Evolutionary conservation across 495 filamentous ascomycete genomes (phyloP).

Genomic region (Schizothecium vesticola): DNA sequence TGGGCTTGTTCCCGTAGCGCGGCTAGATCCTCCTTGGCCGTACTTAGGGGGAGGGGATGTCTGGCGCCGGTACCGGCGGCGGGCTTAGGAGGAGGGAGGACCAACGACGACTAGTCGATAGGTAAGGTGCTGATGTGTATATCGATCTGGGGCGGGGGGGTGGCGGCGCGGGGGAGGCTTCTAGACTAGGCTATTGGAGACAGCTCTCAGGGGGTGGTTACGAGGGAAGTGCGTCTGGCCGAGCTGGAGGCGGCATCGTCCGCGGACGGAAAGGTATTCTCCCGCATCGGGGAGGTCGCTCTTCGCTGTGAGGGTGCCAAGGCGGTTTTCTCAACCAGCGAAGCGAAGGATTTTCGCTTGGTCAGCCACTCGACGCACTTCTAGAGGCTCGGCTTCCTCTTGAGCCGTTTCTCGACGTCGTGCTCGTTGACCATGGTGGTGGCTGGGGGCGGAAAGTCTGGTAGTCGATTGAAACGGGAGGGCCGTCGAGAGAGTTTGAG

Average conservation of each 20-base stretch:
- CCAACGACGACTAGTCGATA: background rate
- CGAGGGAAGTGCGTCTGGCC: background rate
- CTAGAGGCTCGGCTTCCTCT: background rate
- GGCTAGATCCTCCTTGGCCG: background rate
- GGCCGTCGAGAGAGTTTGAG: background rate
- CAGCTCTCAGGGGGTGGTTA: too few species aligned
- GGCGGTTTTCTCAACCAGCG: background rate
- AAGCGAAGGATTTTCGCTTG: background rate
- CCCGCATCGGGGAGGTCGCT: background rate
- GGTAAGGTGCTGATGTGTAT: background rate
- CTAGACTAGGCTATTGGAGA: background rate
- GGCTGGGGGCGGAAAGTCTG: background rate
- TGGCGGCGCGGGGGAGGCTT: background rate
- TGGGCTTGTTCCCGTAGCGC: background rate
- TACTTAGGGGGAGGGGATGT: background rate
- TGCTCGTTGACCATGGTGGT: background rate
- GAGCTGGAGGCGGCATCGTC: background rate
- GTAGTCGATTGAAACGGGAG: background rate
- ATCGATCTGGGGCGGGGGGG: background rate
- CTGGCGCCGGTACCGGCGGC: background rate
- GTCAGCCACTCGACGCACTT: background rate
- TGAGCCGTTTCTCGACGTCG: background rate
- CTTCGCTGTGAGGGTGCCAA: background rate
- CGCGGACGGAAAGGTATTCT: background rate
- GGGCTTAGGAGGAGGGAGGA: background rate